Base-by-base conservation (phyloP, 2,329 filamentous ascomycete species). In the Cryphonectria nitschkei region DNA sequence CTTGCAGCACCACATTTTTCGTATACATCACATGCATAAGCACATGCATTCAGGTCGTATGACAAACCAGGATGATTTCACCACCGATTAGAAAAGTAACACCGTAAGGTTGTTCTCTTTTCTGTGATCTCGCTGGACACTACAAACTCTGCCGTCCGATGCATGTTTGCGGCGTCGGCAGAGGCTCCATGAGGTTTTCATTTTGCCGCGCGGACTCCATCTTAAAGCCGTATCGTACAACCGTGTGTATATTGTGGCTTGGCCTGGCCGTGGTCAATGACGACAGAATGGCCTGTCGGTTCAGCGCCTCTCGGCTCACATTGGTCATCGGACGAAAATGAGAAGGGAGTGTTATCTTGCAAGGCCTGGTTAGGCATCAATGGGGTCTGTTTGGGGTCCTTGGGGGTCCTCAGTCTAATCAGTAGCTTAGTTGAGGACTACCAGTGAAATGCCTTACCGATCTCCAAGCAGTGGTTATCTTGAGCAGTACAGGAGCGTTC, bases 241-340 rank as follows among this genome's bases (percentile, higher is more conserved):
- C 26, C 29, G 29, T 32, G 5, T 19, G 29, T 32, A 58, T 58
- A 58, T 58, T 58, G 54, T 58, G 54, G 54, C 54, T 58, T 29
- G 54, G 29, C 54, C 54, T 8, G 54, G 54, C 54, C 26, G 26
- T 32, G 52, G 5, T 56, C 4, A 58, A 58, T 58, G 52, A 58
- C 54, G 54, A 26, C 52, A 56, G 52, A 26, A 29, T 58, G 26
- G 54, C 6, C 13, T 34, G 54, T 19, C 26, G 6, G 8, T 19
- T 32, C 54, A 6, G 19, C 54, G 54, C 54, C 26, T 58, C 29
- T n/a, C 5, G 14, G 13, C 54, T 58, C 13, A 39, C 54, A 58
- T 58, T 58, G 54, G 54, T 32, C 26, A 32, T 58, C 54, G 16
- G 32, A 58, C 54, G 54, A 58, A 32, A 58, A 50, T n/a, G 54